These are phyloP conservation scores for Aspergillus neotritici DNA, from an alignment of 2,329 filamentous ascomycete genomes.

Conservation along the genomic window DNA sequence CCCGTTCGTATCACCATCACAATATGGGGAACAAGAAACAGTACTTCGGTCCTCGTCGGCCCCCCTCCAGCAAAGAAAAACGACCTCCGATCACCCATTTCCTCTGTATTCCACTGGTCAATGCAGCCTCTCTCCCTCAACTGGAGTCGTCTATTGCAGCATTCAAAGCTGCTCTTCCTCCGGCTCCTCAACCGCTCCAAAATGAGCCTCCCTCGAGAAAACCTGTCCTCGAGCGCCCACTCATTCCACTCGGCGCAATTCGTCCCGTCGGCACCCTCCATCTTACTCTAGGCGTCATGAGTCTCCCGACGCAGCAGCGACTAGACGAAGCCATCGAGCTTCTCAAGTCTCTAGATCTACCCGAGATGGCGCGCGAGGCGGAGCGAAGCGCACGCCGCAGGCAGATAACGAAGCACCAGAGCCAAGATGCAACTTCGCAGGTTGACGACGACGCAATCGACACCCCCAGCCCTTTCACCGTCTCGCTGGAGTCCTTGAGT, in stretches of 20 bases:
- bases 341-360: conserved; percentile 44
- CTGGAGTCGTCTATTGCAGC: conserved; percentile 56
- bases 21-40: conserved; percentile 7
- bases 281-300: conserved; percentile 82
- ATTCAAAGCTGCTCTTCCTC: conserved; percentile 56
- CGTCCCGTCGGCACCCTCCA: conserved; percentile 76
- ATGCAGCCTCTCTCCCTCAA: conserved; percentile 54
- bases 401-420: background rate
- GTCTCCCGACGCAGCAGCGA: conserved; percentile 50
- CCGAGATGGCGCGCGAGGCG: conserved; percentile 30
- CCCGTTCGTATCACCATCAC: conserved; percentile 3
- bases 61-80: conserved; percentile 16
- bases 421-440: background rate
- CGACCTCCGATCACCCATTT: conserved; percentile 42
- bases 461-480: conserved; percentile 25
- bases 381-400: conserved; percentile 19
- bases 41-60: background rate
- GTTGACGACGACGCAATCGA: background rate
- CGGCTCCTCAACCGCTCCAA: conserved; percentile 5
- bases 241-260: conserved; percentile 61
- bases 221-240: conserved; percentile 33
- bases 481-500: conserved; percentile 41
- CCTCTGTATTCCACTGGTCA: conserved; percentile 57
- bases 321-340: conserved; percentile 44
- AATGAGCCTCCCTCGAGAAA: conserved; percentile 15